Evolutionary conservation across 139 green algal genomes (phyloP), one percentile per base, ranked within the genome.

Genomic region (Chlamydomonas sp.): DNA sequence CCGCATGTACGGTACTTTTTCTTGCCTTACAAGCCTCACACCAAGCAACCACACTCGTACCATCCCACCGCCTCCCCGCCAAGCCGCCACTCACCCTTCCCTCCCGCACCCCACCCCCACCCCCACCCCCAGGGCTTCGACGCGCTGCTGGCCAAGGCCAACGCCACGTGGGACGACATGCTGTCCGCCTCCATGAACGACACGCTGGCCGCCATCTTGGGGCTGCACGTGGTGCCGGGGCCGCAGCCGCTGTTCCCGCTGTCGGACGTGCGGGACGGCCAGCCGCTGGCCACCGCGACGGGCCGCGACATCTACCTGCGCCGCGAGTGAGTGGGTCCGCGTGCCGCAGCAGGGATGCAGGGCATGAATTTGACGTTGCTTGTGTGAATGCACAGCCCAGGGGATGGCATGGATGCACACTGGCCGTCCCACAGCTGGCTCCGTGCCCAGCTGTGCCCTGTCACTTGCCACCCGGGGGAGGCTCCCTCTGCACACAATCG

Each of bases 231-330:
- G 3, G 10, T 89, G 4, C 85, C 67, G 20, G 68, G 67, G 12
- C 17, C 15, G n/a, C 76, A 60, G n/a, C 78, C 60, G 17, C 77
- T 85, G 9, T 82, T 80, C 69, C 85, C 83, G 61, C 83, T 82
- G 74, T 5, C 49, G 2, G 10, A 57, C 0, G 78, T 92, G 60
- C 63, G 57, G 3, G 67, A 88, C 8, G 85, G 76, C 10, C 15
- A 62, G 5, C 71, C 75, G 31, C 66, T 92, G 17, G 14, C n/a
- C 62, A 89, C 85, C 49, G 74, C 77, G 63, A 57, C 72, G 20
- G 89, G 85, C n/a, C 18, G 20, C 74, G 64, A 85, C 17, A 16
- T 92, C 68, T 83, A 73, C 68, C 18, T 92, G 7, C 75, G 88
- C 85, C 85, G 85, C 75, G 80, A 84, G 89, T 89, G 61, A 80